Base-by-base conservation (phyloP, 202 grass and related monocot genomes). In the Brachypodium distachyon region DNA sequence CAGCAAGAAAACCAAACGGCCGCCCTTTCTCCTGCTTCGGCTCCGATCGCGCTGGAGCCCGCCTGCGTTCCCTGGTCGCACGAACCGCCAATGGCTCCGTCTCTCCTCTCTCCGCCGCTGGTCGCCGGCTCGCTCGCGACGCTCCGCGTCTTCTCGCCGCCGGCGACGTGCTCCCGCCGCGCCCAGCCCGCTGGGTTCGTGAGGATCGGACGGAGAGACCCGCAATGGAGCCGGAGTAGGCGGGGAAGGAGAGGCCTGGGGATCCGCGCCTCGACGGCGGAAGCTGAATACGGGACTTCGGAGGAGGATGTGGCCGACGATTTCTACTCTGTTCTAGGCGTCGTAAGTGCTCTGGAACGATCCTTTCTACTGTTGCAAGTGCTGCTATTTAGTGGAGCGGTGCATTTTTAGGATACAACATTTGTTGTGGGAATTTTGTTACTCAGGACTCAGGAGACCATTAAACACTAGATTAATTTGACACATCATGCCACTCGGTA, bases 241-340 rank as follows among this genome's bases (percentile, higher is more conserved):
- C 44, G 34, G 81, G 41, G 62, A 42, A 83, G 69, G 48, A 84
- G 77, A 41, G 47, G 27, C 12, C 32, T 85, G 9, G 60, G 63
- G 37, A 5, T 81, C 21, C 29, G 21, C 12, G 84, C 91, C 58
- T 69, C 73, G 16, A 43, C 85, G 12, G 68, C 73, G 6, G 82
- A 88, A 62, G 76, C 72, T 18, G 82, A 83, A 34, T 29, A 76
- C 46, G 82, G 78, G 32, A 59, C 63, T 39, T 25, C 33, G 19
- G 82, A 87, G 76, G 75, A 68, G 44, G 91, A 92, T 9, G 61
- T 92, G 33, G 91, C 87, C 4, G 95, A 97, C 55, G 91, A 97
- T 52, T 97, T 88, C 82, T 97, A 94, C 63, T 60, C 89, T 12
- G 84, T 94, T 67, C 89, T 97, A 70, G 95, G 89, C 18, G 87